Evolutionary conservation across 2,329 filamentous ascomycete species (phyloP), one percentile per base, ranked within the genome.

Genomic region (Biscogniauxia marginata): DNA sequence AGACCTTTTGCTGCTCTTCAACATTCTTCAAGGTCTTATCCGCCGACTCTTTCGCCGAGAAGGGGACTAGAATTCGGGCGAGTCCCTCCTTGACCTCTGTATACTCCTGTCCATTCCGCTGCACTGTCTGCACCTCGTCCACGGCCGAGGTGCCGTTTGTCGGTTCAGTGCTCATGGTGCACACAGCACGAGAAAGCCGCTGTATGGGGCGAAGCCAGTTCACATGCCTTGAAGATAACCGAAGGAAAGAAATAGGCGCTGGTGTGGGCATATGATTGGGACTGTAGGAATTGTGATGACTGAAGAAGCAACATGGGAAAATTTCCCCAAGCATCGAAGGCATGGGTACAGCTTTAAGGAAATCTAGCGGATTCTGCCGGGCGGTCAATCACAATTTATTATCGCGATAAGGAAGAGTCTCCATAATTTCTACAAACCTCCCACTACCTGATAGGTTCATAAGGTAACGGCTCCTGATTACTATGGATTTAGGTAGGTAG

Each of bases 1-100:
- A 99, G 54, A 99, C 96, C 66, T 93, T 89, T 64, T 87, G 83
- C 43, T 85, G 79, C 64, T 85, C 80, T 51, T 86, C 82, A 57
- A 82, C 77, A 66, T 84, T 82, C 49, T 66, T 65, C 25, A 61
- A 54, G 22, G 65, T 62, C 34, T 73, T 71, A 22, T 64, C 65
- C 13, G 63, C 59, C 20, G 74, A 71, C 6, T 74, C 73, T 47
- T 77, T 62, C 18, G 60, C 60, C 5, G 63, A 58, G n/a, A 58
- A 75, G 7, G 80, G 83, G 18, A 82, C 79, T 46, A 84, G 70
- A 46, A 86, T 85, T 25, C 77, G 78, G n/a, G 80, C 83, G 49
- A 80, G 78, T 0, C 83, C 83, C 62, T 86, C 83, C 58, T 74
- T 78, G 4, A 85, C 73, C 13, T 79, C 79, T 19, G 73, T 77